These are phyloP conservation scores for Lactarius tabidus DNA, from an alignment of 768 basidiomycete species.

Conservation along the genomic window DNA sequence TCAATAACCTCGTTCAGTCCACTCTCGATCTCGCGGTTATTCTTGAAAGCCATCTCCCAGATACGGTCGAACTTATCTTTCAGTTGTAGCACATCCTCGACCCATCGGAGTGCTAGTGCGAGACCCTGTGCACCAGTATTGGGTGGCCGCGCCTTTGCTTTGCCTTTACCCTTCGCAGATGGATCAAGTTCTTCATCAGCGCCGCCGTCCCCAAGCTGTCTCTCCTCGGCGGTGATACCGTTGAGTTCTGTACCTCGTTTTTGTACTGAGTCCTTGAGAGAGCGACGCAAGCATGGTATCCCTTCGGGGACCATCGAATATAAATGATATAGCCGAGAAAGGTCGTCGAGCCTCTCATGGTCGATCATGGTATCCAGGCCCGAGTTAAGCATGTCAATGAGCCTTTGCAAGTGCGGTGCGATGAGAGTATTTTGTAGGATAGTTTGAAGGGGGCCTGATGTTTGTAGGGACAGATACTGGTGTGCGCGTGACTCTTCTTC, in stretches of 20 bases:
- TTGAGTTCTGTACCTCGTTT: constrained; percentile 80
- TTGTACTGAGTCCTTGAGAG: constrained; percentile 68
- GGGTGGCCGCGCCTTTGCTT: constrained; percentile 40
- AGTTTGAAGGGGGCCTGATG: constrained; percentile 59
- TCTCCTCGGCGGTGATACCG: constrained; percentile 41
- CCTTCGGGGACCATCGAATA: constrained; percentile 67
- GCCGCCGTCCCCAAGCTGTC: constrained; percentile 34
- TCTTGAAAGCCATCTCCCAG: constrained; percentile 65
- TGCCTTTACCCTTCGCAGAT: constrained; percentile 48
- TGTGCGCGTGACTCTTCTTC: constrained; percentile 82
- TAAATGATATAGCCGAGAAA: constrained; percentile 74
- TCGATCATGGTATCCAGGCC: constrained; percentile 89
- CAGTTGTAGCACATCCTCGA: constrained; percentile 82
- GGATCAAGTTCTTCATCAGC: constrained; percentile 35
- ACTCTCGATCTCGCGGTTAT: constrained; percentile 74
- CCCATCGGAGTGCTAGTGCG: constrained; percentile 80
- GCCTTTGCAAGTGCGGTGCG: constrained; percentile 64
- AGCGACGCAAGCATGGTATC: constrained; percentile 54
- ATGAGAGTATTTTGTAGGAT: constrained; percentile 79
- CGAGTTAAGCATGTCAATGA: constrained; percentile 77
- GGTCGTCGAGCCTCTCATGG: constrained; percentile 66
- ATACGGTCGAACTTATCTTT: constrained; percentile 88
- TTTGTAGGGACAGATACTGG: constrained; percentile 80
- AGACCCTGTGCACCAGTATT: constrained; percentile 46
- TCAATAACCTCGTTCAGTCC: constrained; percentile 71